These are phyloP conservation scores for Pseudopyricularia cyperi DNA, from an alignment of 2,329 filamentous ascomycete species.

Conservation along the genomic window DNA sequence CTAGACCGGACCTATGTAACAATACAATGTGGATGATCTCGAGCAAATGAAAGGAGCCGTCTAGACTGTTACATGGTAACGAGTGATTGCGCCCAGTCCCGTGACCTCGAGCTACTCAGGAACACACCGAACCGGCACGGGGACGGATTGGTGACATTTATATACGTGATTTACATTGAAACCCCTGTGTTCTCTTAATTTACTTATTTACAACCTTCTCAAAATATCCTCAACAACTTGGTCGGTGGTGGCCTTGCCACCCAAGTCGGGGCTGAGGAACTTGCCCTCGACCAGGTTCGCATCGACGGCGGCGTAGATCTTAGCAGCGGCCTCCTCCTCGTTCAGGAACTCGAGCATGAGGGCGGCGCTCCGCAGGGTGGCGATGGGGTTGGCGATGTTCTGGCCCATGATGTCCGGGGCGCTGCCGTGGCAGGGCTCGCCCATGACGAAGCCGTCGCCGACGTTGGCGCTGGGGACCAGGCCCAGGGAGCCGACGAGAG, in stretches of 20 bases:
- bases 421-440: constrained; percentile 93
- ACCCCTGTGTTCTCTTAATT: not conserved
- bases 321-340: constrained; percentile 73
- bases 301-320: constrained; percentile 87
- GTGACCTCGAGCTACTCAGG: no score
- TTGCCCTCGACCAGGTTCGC: constrained; percentile 74
- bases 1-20: not conserved
- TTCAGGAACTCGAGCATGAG: constrained; percentile 95
- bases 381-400: constrained; percentile 91
- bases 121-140: no score
- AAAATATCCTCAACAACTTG: constrained; percentile 83
- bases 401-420: constrained; percentile 91
- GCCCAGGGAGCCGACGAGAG: constrained; percentile 81
- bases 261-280: constrained; percentile 78
- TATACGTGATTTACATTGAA: not conserved
- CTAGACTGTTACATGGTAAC: not conserved
- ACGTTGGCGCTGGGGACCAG: constrained; percentile 94
- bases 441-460: constrained; percentile 85
- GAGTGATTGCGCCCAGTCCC: not conserved
- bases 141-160: no score
- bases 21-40: not conserved
- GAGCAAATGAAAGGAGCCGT: not conserved
- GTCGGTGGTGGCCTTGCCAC: constrained; percentile 72
- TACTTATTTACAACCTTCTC: constrained; percentile 52
- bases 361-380: constrained; percentile 78